These are phyloP conservation scores for Sporobolomyces roseus DNA, from an alignment of 768 basidiomycete genomes.

Conservation along the genomic window DNA sequence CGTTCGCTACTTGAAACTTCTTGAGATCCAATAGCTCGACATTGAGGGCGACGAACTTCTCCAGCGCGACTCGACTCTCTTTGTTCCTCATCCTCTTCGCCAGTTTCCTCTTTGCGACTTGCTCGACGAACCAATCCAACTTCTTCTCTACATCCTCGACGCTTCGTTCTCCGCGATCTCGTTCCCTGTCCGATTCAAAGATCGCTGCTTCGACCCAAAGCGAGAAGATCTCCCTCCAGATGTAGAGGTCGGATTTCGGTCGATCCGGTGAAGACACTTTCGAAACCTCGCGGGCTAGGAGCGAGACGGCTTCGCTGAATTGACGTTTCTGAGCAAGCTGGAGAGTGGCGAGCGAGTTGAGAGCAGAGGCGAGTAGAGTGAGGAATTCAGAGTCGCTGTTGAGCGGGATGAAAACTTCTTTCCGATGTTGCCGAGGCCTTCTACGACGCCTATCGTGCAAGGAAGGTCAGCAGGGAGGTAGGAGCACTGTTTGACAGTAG, in stretches of 20 bases:
- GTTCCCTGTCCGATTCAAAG: conserved; percentile 69
- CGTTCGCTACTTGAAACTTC: conserved; percentile 79
- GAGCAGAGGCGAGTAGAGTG: conserved; percentile 59
- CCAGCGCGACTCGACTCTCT: conserved; percentile 60
- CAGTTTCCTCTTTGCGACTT: conserved; percentile 59
- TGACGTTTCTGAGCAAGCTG: conserved; percentile 54
- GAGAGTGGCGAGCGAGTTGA: conserved; percentile 56
- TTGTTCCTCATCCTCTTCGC: conserved; percentile 59
- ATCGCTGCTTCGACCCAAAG: conserved; percentile 80
- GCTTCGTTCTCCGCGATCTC: conserved; percentile 60
- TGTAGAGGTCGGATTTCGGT: conserved; percentile 64
- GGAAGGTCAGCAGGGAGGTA: neutral
- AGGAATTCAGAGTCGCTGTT: conserved; percentile 78
- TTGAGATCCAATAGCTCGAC: conserved; percentile 73
- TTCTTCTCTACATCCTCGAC: conserved; percentile 67
- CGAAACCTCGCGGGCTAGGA: conserved; percentile 53
- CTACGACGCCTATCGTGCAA: neutral
- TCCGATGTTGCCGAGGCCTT: conserved; percentile 28
- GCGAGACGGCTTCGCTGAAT: conserved; percentile 55
- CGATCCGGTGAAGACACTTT: conserved; percentile 47
- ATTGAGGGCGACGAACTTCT: conserved; percentile 71
- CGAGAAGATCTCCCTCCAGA: conserved; percentile 85
- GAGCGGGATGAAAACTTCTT: conserved; percentile 71
- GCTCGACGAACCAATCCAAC: conserved; percentile 61
- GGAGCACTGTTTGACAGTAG: neutral